Percentiles rank a stretch among this genome's conserved stretches.
Conservation (phyloP, 148 eudicot genomes). For the Spergularia marina region DNA sequence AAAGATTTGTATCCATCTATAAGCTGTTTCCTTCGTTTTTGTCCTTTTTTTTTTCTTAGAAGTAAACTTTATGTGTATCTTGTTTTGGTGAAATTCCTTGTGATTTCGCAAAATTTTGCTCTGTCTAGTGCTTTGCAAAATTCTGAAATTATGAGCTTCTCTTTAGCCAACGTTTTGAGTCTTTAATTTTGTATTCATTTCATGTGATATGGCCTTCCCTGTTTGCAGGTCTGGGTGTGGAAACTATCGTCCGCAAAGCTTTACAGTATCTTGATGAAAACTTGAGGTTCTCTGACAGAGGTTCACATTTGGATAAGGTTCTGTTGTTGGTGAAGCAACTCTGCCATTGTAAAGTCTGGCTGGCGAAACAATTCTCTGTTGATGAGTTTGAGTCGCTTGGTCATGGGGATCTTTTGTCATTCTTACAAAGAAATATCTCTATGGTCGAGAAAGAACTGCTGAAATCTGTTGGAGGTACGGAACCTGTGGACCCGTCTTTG, state of each 20-base stretch:
- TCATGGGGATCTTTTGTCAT: conserved; percentile 58
- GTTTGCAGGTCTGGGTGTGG: conserved; percentile 47
- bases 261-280: conserved; percentile 46
- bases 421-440: conserved; percentile 50
- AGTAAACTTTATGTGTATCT: too few relatives aligned
- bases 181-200: background rate
- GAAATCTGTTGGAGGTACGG: conserved; percentile 36
- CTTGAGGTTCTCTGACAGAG: conserved; percentile 18
- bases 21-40: too few relatives aligned
- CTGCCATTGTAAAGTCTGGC: conserved; percentile 59
- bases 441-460: conserved; percentile 43
- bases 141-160: too few relatives aligned
- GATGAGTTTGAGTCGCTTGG: conserved; percentile 68
- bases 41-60: too few relatives aligned
- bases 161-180: too few relatives aligned
- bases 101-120: too few relatives aligned
- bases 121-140: too few relatives aligned
- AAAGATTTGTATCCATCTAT: too few relatives aligned
- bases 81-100: too few relatives aligned
- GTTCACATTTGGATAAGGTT: conserved; percentile 32
- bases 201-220: background rate
- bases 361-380: conserved; percentile 59
- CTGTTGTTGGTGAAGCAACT: conserved; percentile 49
- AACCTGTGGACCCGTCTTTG: conserved; percentile 33
- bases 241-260: conserved; percentile 51